phyloP scores from a whole-genome alignment of 1,284 basidiomycete genomes.

The Moesziomyces sp. region DNA sequence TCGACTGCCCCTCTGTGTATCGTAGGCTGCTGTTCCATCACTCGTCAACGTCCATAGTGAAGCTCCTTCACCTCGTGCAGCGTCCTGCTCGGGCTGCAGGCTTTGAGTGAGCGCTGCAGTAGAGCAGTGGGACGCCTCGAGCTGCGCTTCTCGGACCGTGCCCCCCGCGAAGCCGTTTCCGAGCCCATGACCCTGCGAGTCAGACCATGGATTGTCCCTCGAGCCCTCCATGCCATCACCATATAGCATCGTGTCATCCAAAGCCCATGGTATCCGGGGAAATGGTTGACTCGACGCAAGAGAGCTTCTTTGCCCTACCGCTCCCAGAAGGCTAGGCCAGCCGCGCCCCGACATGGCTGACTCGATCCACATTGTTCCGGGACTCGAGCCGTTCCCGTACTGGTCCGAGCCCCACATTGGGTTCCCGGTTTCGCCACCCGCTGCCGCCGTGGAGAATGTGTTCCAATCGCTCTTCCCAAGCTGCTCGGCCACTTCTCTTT shows the following conservation, averaged over 20 bases:
- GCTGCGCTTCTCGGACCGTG: not conserved
- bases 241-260: constrained; percentile 10
- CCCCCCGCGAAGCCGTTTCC: not conserved
- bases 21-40: too few species aligned
- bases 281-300: constrained; percentile 14
- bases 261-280: constrained; percentile 6
- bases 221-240: not conserved
- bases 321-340: not conserved
- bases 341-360: not conserved
- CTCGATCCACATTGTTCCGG: not conserved
- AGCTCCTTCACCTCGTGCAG: not conserved
- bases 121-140: not conserved
- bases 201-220: not conserved
- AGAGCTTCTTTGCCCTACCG: constrained; percentile 8
- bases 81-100: not conserved
- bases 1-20: constrained; percentile 1
- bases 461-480: too few species aligned
- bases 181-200: not conserved
- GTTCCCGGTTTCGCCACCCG: not conserved
- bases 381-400: not conserved
- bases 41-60: not conserved
- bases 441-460: not conserved
- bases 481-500: too few species aligned
- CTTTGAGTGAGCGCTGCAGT: not conserved
- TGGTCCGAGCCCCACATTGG: constrained; percentile 16